Conservation (phyloP, 768 basidiomycete genomes). For the Amanita pallidorosea region DNA sequence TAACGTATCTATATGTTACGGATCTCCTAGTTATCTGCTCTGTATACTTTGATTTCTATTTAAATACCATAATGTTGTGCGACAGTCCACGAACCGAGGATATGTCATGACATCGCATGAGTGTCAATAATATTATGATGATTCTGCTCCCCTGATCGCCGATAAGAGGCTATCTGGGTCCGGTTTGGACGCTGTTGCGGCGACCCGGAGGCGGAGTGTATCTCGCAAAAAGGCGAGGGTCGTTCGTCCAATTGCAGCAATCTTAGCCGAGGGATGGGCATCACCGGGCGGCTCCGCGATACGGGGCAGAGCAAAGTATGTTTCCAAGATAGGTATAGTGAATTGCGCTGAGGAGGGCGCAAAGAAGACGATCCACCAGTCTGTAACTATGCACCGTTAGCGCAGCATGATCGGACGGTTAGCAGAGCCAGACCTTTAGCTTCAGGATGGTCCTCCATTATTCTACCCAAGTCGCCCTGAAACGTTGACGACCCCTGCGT, state of each 20-base stretch:
- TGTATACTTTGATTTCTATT: too few relatives aligned
- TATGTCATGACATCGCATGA: too few relatives aligned
- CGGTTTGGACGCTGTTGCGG: conserved; percentile 46
- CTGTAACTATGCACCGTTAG: neutral
- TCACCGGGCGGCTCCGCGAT: neutral
- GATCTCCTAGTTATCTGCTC: neutral
- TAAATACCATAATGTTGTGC: too few relatives aligned
- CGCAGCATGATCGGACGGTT: too few relatives aligned
- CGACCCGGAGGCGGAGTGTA: conserved; percentile 34
- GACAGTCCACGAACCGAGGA: too few relatives aligned
- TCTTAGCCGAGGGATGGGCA: conserved; percentile 12
- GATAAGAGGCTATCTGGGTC: conserved; percentile 38
- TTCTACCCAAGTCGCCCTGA: conserved; percentile 25
- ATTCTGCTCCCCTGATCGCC: conserved; percentile 13
- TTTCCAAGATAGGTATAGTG: conserved; percentile 37
- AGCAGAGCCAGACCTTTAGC: neutral
- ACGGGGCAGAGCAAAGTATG: conserved; percentile 31
- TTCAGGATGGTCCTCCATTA: neutral
- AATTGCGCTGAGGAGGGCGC: conserved; percentile 63
- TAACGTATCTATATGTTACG: too few relatives aligned
- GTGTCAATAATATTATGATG: neutral
- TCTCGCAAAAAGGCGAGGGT: conserved; percentile 42
- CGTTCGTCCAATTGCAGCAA: conserved; percentile 64
- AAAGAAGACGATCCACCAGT: conserved; percentile 69
- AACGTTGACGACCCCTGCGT: conserved; percentile 51